Evolutionary conservation across 768 basidiomycete genomes (phyloP).

Genomic region (Phlegmacium glaucopus): DNA sequence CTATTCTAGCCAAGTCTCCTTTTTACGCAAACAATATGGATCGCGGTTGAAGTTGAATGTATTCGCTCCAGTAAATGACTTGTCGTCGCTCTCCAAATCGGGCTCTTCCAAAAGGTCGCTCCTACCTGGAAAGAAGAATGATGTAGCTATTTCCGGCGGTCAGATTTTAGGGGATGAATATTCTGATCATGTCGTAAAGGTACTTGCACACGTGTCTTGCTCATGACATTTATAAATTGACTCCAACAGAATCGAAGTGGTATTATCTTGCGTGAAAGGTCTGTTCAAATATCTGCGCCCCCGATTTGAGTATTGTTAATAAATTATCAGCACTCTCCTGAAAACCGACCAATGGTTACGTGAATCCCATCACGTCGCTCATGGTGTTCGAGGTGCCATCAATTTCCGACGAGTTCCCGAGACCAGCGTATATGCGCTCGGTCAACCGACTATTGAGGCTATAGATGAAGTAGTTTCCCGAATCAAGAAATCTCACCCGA

Average conservation of each 20-base stretch:
- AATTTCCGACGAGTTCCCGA: constrained; percentile 86
- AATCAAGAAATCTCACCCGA: constrained; percentile 59
- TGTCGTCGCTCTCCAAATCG: constrained; percentile 76
- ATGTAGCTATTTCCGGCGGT: constrained; percentile 73
- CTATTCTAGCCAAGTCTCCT: constrained; percentile 67
- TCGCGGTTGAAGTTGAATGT: constrained; percentile 81
- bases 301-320: neutral
- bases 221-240: neutral
- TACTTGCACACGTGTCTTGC: constrained; percentile 23
- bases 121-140: constrained; percentile 68
- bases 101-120: constrained; percentile 54
- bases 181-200: constrained; percentile 90
- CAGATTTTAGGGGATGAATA: constrained; percentile 94
- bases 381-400: constrained; percentile 85
- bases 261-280: constrained; percentile 91
- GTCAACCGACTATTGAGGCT: constrained; percentile 88
- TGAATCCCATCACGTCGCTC: constrained; percentile 61
- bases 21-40: constrained; percentile 77
- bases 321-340: constrained; percentile 59
- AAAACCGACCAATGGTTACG: constrained; percentile 93
- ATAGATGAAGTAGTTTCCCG: constrained; percentile 74
- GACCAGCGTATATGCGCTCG: constrained; percentile 86
- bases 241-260: constrained; percentile 76
- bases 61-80: constrained; percentile 89
- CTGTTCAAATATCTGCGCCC: constrained; percentile 7